Evolutionary conservation across 2,329 filamentous ascomycete species (phyloP), one percentile per base, ranked within the genome.

Genomic region (Penicillium sp.): DNA sequence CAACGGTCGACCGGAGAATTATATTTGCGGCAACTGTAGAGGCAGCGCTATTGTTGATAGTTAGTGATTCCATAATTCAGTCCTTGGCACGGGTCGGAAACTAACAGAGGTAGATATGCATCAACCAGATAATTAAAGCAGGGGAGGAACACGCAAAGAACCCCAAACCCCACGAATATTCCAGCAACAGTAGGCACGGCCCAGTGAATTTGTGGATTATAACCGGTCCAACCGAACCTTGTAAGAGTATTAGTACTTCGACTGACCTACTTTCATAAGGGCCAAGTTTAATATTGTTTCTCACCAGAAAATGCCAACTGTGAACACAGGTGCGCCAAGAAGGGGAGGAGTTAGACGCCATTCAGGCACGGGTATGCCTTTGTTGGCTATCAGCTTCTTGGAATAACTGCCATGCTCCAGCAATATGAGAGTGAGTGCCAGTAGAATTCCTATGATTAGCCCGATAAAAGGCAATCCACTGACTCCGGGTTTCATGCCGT

Each of bases 121-220:
- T 75, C 72, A 13, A 75, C 61, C 1, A 75, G 42, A 39, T 75
- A 72, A 39, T 65, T 69, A 51, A 71, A 70, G 10, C 62, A 61
- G 2, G 60, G 63, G n/a, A 67, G 50, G 21, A 70, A 72, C 8
- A 70, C 67, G n/a, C 60, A 62, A 2, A 70, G 21, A 3, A 69
- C 47, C 0, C 68, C 69, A 31, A 69, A 68, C 7, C 66, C 64
- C 23, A 66, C 64, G 16, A 68, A 61, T 2, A 67, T 48, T 0
- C 67, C 65, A 5, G 62, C 51, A 1, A 49, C 44, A 0, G 63
- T 59, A 1, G 69, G 68, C 6, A 43, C 63, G 8, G 61, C 62
- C 67, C 68, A 71, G 45, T 64, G 67, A 13, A 70, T 64, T 7
- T 44, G 19, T 10, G 60, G 14, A 1, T 54, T 68, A 33, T 61